Base-by-base conservation (phyloP, 2,329 filamentous ascomycete genomes). In the Aspergillus costaricaensis region DNA sequence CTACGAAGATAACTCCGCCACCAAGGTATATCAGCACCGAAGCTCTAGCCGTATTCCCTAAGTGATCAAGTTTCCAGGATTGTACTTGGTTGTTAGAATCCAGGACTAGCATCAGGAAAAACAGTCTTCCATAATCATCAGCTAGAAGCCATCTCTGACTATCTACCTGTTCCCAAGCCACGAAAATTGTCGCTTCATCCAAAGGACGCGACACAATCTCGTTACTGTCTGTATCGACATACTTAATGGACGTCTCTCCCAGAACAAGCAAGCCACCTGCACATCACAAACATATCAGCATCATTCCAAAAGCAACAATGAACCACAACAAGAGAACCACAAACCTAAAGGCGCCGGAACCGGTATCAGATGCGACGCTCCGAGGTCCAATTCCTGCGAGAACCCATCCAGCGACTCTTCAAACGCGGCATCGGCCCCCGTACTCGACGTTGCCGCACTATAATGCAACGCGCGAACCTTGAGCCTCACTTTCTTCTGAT, bases 151-250 rank as follows among this genome's bases (percentile, higher is more conserved):
- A 98, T 69, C 89, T 85, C 41, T 89, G 88, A 23, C 87, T 86
- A 69, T 98, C 91, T 55, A 95, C 88, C 68, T 89, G 86, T 63
- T 91, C 90, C 93, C 94, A 99, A 2, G 92, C 88, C n/a, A 95
- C 89, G 68, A 96, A 98, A 38, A 96, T 88, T 2, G 90, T 92
- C 0, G 92, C 86, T 59, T 94, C 88, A 0, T 86, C 81, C 2
- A 97, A 77, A 0, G 83, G 79, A 8, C 87, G 83, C 17, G 88
- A 85, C 12, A 92, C 83, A 12, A 83, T 83, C 36, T 87, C 84
- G 63, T 89, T 88, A 23, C 80, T 91, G 36, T 90, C 83, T 62
- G 92, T 91, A 69, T 96, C 91, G 61, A 95, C 88, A 73, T 98
- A 98, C 8, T 89, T 86, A 60, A 99, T 85, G 2, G 88, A 87